These are phyloP conservation scores for Oryza brachyantha DNA, from an alignment of 176 grass and related monocot species.

Conservation along the genomic window DNA sequence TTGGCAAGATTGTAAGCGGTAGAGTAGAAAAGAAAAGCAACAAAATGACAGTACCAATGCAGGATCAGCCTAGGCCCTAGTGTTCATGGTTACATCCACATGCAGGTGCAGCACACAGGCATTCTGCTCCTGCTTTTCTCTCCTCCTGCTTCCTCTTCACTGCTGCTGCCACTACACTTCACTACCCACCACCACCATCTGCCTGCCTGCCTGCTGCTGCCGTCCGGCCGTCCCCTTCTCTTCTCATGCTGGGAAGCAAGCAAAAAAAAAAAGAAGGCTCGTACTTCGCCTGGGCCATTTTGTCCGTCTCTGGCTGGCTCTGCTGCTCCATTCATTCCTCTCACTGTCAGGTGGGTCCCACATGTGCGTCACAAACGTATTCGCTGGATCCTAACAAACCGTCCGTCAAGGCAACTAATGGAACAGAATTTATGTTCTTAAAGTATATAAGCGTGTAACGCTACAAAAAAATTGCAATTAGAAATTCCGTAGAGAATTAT, in stretches of 20 bases:
- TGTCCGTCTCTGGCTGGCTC: background rate
- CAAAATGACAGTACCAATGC: conserved; percentile 17
- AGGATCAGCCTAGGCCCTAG: background rate
- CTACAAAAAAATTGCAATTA: background rate
- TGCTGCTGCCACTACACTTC: background rate
- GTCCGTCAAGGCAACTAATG: background rate
- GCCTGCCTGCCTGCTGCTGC: background rate
- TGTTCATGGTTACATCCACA: conserved; percentile 20
- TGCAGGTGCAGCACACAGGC: no score
- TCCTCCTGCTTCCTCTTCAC: background rate
- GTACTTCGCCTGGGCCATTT: conserved; percentile 10
- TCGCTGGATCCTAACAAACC: background rate
- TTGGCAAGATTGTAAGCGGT: conserved; percentile 8
- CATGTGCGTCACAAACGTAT: background rate
- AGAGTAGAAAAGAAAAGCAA: conserved; percentile 21
- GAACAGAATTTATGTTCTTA: background rate
- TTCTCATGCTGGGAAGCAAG: background rate
- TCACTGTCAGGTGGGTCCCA: background rate
- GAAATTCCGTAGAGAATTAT: background rate
- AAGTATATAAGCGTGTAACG: background rate
- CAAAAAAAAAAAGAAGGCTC: background rate
- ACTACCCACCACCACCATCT: background rate
- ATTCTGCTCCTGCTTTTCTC: background rate
- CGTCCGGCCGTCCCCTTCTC: background rate
- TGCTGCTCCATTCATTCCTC: background rate